Evolutionary conservation across 140 eudicot genomes (phyloP), one percentile per base, ranked within the genome.

Genomic region (Bidens hawaiensis): DNA sequence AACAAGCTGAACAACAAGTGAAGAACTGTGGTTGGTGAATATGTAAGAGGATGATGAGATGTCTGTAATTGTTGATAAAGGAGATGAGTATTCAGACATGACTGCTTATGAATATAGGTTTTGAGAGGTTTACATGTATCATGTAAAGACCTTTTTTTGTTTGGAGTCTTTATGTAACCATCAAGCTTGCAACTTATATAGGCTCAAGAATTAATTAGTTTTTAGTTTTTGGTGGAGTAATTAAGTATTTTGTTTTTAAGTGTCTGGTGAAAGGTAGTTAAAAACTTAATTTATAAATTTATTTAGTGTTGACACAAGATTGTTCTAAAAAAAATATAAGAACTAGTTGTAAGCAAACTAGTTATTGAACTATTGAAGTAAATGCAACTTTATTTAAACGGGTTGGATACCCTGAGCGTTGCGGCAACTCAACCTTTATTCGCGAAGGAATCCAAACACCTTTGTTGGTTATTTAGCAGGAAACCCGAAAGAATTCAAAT

Each of bases 1-100:
- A 3, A 82, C 88, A 18, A 79, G 14, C 21, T 80, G 90, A 71
- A 83, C 83, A 19, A 23, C 62, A 42, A 14, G 4, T 46, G 77
- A 64, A 42, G 46, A 56, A 23, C 16, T 45, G 10, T 27, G 56
- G 18, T 48, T 60, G 67, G 40, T 80, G 62, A 23, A 51, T 27
- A 36, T 53, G 11, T 70, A 66, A 38, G 71, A 50, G 3, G 76
- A 52, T 45, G 79, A 55, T 45, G 79, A 55, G 42, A 63, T 33
- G 6, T 65, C 43, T 16, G 62, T n/a, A 26, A 49, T 4, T 31
- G 65, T 30, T 50, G 78, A 40, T 65, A 67, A 30, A 8, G 79
- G 30, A 56, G 73, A 51, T 54, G 71, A 74, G 52, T 51, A 13
- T 64, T 64, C 71, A 57, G 60, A 65, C 68, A 69, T 69, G 55